Evolutionary conservation across 2,329 filamentous ascomycete genomes (phyloP).

Genomic region (Capronia coronata): DNA sequence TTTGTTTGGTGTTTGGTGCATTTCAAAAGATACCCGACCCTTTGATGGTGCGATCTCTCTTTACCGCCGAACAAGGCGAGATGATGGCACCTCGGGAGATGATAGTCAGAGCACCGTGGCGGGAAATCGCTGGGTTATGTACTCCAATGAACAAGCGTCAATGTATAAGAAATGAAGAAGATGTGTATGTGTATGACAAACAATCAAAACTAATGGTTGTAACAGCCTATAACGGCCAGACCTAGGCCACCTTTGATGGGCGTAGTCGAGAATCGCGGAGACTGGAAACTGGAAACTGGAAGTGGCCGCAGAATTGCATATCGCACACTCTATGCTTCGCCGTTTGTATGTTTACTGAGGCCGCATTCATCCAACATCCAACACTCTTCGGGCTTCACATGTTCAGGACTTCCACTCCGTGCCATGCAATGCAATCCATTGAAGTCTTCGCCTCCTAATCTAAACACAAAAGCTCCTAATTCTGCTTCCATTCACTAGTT

Average conservation of each 20-base stretch:
- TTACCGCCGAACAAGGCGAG: conserved; percentile 5
- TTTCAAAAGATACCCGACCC: conserved; percentile 16
- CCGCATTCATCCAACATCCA: not conserved
- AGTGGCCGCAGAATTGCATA: not conserved
- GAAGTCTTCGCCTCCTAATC: no score
- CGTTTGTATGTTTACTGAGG: not conserved
- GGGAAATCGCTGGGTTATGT: conserved; percentile 25
- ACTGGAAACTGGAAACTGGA: no score
- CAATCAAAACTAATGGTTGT: no score
- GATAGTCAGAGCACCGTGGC: conserved; percentile 27
- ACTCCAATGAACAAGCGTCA: conserved; percentile 16
- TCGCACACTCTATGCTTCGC: not conserved
- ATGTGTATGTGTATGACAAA: no score
- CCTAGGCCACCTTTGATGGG: not conserved
- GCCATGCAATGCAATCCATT: no score
- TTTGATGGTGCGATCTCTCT: conserved; percentile 24
- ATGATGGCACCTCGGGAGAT: conserved; percentile 24
- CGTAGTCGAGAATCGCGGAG: no score
- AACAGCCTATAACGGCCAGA: no score
- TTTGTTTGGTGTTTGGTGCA: conserved; percentile 7
- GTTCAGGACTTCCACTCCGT: no score
- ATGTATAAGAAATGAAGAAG: conserved; percentile 1
- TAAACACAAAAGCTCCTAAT: no score
- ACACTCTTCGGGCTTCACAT: no score
- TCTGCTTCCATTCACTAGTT: not conserved